phyloP scores from a whole-genome alignment of 306 rosid species.

The Calophaca sinica region DNA sequence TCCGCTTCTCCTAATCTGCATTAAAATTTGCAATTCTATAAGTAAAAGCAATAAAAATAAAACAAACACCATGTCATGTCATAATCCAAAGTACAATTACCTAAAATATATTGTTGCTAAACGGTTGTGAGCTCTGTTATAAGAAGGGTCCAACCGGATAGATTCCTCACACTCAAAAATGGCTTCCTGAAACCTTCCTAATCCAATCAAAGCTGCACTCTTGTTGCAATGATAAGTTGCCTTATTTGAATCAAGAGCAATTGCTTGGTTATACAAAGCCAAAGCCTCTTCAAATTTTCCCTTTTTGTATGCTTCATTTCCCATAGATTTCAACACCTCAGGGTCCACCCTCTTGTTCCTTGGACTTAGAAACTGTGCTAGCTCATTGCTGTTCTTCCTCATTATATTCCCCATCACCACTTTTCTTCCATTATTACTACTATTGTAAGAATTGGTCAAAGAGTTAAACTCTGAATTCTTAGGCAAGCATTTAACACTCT shows the following conservation, averaged over 20 bases:
- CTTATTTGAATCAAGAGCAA: constrained; percentile 67
- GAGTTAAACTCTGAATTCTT: constrained; percentile 46
- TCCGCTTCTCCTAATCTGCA: constrained; percentile 83
- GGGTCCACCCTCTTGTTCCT: constrained; percentile 58
- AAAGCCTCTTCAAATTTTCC: constrained; percentile 77
- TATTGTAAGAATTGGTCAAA: constrained; percentile 8
- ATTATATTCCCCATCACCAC: constrained; percentile 82
- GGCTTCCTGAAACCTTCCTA: constrained; percentile 75
- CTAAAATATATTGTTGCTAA: constrained; percentile 83
- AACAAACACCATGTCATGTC: background rate
- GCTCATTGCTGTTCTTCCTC: constrained; percentile 61
- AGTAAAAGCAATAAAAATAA: constrained; percentile 12
- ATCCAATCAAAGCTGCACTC: constrained; percentile 84
- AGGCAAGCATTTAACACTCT: constrained; percentile 40
- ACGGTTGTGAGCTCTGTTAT: constrained; percentile 83
- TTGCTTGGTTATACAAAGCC: constrained; percentile 74
- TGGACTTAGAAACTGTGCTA: constrained; percentile 42
- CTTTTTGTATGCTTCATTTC: constrained; percentile 78
- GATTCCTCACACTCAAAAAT: constrained; percentile 75
- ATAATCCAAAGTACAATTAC: constrained; percentile 43
- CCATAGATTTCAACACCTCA: constrained; percentile 73
- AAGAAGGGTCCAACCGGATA: constrained; percentile 70
- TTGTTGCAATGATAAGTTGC: constrained; percentile 82
- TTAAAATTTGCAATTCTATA: constrained; percentile 12
- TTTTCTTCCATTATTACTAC: constrained; percentile 33